These are phyloP conservation scores for Pascua sp. DNA, from an alignment of 1,284 basidiomycete species.

Conservation along the genomic window DNA sequence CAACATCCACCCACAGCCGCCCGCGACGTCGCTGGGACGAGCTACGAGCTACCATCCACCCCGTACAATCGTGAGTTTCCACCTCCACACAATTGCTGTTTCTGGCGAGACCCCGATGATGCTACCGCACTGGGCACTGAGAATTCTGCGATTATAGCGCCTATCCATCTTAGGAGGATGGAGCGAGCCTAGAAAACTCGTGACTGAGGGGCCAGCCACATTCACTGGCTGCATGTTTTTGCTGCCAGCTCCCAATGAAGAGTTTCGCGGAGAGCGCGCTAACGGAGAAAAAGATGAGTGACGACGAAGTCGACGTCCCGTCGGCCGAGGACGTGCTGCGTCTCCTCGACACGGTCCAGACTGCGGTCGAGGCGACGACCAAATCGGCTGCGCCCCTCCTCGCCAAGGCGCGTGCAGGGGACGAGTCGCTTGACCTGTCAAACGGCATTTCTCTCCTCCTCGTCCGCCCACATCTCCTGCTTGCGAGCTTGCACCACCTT, in stretches of 20 bases:
- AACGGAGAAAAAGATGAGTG: slow-evolving; percentile 16
- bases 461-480: slow-evolving; percentile 77
- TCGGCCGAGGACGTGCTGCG: slow-evolving; percentile 33
- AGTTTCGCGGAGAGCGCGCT: not conserved
- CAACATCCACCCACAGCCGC: too few relatives aligned
- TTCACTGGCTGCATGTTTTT: not conserved
- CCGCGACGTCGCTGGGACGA: too few relatives aligned
- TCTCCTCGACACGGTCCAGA: slow-evolving; percentile 39
- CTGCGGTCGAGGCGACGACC: slow-evolving; percentile 40
- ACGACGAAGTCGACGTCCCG: slow-evolving; percentile 20
- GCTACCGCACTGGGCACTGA: slow-evolving; percentile 52
- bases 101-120: slow-evolving; percentile 28
- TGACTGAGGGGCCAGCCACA: slow-evolving; percentile 43
- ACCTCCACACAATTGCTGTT: too few relatives aligned
- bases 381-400: slow-evolving; percentile 37
- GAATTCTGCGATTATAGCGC: slow-evolving; percentile 44
- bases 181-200: slow-evolving; percentile 54
- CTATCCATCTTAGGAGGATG: slow-evolving; percentile 44
- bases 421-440: slow-evolving; percentile 60
- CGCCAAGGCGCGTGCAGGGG: slow-evolving; percentile 37
- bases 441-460: slow-evolving; percentile 87
- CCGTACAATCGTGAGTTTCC: too few relatives aligned
- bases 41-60: too few relatives aligned
- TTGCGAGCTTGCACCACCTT: slow-evolving; percentile 85
- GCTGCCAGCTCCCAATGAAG: too few relatives aligned